A percentile compares a stretch with the other conserved stretches of the same genome.
These are phyloP conservation scores for Calvatia gigantea DNA, from an alignment of 768 basidiomycete species.

Conservation along the genomic window DNA sequence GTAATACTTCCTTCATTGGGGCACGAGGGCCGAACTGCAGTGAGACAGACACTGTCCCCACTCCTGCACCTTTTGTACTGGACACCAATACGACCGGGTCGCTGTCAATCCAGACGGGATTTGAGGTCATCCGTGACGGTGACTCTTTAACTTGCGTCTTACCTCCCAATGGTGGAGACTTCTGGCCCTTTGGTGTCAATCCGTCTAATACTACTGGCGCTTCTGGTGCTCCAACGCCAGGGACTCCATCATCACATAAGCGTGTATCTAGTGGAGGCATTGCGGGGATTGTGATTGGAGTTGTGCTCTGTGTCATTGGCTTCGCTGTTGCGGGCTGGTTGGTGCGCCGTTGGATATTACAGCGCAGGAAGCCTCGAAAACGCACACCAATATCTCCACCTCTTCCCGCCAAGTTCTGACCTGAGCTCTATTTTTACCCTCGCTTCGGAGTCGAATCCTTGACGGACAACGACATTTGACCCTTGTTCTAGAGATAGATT, in stretches of 20 bases:
- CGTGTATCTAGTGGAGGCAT: slow-evolving; percentile 25
- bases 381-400: slow-evolving; percentile 22
- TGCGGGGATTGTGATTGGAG: slow-evolving; percentile 49
- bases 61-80: slow-evolving; percentile 57
- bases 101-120: slow-evolving; percentile 48
- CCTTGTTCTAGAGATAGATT: background rate
- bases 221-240: slow-evolving; percentile 1
- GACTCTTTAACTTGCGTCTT: slow-evolving; percentile 63
- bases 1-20: slow-evolving; percentile 77
- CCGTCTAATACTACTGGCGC: slow-evolving; percentile 28
- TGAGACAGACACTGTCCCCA: slow-evolving; percentile 41
- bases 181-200: slow-evolving; percentile 67
- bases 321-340: slow-evolving; percentile 41
- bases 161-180: slow-evolving; percentile 64
- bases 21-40: slow-evolving; percentile 64
- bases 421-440: background rate
- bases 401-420: slow-evolving; percentile 15
- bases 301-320: slow-evolving; percentile 41
- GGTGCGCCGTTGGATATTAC: slow-evolving; percentile 41
- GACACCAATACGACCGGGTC: slow-evolving; percentile 38
- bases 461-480: background rate
- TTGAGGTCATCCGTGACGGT: slow-evolving; percentile 48
- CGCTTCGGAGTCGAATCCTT: background rate
- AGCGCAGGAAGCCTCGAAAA: slow-evolving; percentile 23
- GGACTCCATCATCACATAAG: background rate